Conservation (phyloP, 768 basidiomycete genomes). For the Termitomyces heimii region DNA sequence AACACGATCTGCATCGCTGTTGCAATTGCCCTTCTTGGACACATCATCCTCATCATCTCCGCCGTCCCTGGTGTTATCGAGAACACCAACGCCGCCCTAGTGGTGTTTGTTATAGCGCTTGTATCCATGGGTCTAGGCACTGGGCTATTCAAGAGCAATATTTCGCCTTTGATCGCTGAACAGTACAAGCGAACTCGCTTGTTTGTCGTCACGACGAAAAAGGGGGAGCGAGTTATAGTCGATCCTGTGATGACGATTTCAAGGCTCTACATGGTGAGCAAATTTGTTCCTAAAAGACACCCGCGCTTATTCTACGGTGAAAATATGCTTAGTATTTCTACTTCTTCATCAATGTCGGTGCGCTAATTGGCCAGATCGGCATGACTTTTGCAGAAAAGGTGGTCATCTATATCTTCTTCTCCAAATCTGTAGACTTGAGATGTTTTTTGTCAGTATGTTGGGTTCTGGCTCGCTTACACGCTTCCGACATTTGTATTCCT, state of each 20-base stretch:
- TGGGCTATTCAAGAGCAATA: conserved; percentile 72
- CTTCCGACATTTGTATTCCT: conserved; percentile 61
- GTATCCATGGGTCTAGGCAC: conserved; percentile 59
- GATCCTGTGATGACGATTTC: conserved; percentile 66
- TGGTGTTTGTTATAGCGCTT: conserved; percentile 38
- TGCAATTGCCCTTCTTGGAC: conserved; percentile 53
- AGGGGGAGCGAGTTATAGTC: conserved; percentile 66
- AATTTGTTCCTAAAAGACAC: conserved; percentile 7
- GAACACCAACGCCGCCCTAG: conserved; percentile 4
- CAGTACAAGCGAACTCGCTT: conserved; percentile 55
- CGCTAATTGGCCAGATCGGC: conserved; percentile 58
- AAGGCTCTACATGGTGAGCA: conserved; percentile 65
- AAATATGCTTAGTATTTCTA: conserved; percentile 47
- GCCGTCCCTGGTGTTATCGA: conserved; percentile 51
- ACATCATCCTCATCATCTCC: conserved; percentile 61
- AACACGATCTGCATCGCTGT: conserved; percentile 66
- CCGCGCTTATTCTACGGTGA: background rate
- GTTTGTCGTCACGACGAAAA: conserved; percentile 42
- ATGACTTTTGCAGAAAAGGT: conserved; percentile 69
- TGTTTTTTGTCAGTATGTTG: conserved; percentile 38
- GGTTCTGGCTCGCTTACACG: conserved; percentile 61
- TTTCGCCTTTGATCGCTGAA: conserved; percentile 75
- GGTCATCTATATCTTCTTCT: background rate
- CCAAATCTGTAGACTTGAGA: background rate
- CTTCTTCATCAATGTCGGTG: conserved; percentile 69